A percentile compares a stretch with the other conserved stretches of the same genome.
phyloP scores from a whole-genome alignment of 768 basidiomycete species.

The Neoboletus subvelutipes region DNA sequence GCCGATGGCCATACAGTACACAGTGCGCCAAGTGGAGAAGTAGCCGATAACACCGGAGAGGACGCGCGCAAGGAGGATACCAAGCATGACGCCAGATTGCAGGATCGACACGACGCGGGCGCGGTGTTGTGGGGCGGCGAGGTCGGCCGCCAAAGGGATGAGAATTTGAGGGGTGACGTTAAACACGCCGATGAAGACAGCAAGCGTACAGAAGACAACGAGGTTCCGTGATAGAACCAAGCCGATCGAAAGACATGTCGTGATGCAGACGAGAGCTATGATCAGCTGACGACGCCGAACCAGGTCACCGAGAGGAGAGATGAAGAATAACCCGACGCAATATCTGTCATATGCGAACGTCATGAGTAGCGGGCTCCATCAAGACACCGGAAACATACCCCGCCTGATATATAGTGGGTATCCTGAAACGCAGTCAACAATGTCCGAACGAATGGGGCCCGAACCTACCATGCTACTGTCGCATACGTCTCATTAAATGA shows the following conservation, averaged over 20 bases:
- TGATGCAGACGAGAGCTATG: constrained; percentile 33
- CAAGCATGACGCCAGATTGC: constrained; percentile 30
- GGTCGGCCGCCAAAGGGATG: constrained; percentile 46
- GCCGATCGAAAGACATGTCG: constrained; percentile 39
- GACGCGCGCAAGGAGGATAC: constrained; percentile 33
- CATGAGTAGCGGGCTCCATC: background rate
- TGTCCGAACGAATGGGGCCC: background rate
- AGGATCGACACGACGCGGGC: constrained; percentile 32
- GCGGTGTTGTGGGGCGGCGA: constrained; percentile 34
- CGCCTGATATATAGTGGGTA: constrained; percentile 66
- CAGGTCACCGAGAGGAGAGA: constrained; percentile 48
- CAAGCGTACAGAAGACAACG: constrained; percentile 33
- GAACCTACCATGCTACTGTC: constrained; percentile 33
- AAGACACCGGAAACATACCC: constrained; percentile 42
- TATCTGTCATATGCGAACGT: background rate
- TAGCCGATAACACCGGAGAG: constrained; percentile 41
- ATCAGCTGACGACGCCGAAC: constrained; percentile 44
- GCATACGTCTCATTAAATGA: constrained; percentile 37
- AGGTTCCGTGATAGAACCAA: constrained; percentile 38
- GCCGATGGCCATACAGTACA: constrained; percentile 44
- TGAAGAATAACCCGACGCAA: constrained; percentile 39
- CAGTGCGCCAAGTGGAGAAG: constrained; percentile 40
- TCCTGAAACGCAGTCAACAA: constrained; percentile 34
- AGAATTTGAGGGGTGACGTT: constrained; percentile 41
- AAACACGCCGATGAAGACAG: constrained; percentile 37